phyloP scores from a whole-genome alignment of 306 rosid species.

The Cicer yamashitae region DNA sequence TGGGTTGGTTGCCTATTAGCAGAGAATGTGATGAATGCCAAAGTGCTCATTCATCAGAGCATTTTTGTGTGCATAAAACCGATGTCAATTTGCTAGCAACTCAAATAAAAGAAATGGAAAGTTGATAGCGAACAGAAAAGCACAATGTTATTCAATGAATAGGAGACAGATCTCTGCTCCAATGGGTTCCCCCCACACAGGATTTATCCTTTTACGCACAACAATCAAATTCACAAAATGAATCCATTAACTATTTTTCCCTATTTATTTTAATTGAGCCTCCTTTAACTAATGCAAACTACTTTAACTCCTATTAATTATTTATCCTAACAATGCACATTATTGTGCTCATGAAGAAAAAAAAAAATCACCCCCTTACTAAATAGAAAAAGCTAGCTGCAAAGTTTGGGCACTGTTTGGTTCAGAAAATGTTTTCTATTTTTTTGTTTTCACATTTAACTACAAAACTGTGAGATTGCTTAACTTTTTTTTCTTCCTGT shows the following conservation, averaged over 20 bases:
- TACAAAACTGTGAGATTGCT: no score
- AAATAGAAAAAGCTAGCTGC: slow-evolving; percentile 15
- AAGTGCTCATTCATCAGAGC: slow-evolving; percentile 1
- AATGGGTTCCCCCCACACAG: background rate
- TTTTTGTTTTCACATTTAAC: no score
- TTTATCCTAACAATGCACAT: slow-evolving; percentile 1
- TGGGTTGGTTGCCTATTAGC: slow-evolving; percentile 23
- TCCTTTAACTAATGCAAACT: slow-evolving; percentile 2
- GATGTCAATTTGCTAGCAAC: background rate
- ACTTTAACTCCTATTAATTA: background rate
- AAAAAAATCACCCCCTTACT: background rate
- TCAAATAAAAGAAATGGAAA: slow-evolving; percentile 5
- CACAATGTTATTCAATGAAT: slow-evolving; percentile 2
- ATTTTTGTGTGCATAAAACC: slow-evolving; percentile 6
- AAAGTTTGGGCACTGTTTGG: background rate
- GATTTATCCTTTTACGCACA: background rate
- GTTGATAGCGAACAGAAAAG: background rate
- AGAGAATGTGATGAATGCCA: slow-evolving; percentile 32
- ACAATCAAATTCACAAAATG: background rate
- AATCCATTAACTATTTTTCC: slow-evolving; percentile 3
- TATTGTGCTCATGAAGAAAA: slow-evolving; percentile 4
- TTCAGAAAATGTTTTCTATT: background rate
- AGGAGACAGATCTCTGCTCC: background rate
- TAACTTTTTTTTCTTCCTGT: no score
- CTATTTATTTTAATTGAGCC: slow-evolving; percentile 8